A percentile compares a stretch with the other conserved stretches of the same genome.
Evolutionary conservation across 306 rosid genomes (phyloP).

Genomic region (Purshia tridentata): DNA sequence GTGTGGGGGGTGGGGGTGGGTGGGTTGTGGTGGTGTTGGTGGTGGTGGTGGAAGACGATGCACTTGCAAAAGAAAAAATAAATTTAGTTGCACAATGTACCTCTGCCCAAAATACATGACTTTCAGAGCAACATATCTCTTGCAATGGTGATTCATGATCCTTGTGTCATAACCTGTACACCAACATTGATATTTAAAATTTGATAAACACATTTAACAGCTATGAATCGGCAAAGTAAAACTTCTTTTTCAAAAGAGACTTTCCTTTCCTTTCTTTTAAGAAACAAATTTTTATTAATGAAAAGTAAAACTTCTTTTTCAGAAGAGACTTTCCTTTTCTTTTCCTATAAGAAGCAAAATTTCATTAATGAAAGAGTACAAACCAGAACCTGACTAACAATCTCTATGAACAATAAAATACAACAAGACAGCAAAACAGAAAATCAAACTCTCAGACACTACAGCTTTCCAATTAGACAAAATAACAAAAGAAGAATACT

Average conservation of each 20-base stretch:
- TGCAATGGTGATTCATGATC: constrained; percentile 46
- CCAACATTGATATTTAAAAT: not conserved
- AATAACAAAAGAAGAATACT: too few relatives aligned
- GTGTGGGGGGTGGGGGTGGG: too few relatives aligned
- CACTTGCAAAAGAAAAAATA: not conserved
- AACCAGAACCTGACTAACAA: too few relatives aligned
- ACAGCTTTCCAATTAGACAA: not conserved
- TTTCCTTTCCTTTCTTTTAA: too few relatives aligned
- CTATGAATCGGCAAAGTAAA: not conserved
- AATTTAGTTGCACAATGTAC: constrained; percentile 35
- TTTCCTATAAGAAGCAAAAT: too few relatives aligned
- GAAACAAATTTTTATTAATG: too few relatives aligned
- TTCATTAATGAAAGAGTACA: too few relatives aligned
- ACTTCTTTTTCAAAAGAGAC: not conserved
- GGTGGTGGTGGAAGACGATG: not conserved
- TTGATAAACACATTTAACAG: not conserved
- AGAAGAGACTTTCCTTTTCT: not conserved
- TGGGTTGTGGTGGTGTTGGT: too few relatives aligned
- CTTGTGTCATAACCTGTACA: constrained; percentile 50
- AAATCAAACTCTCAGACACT: not conserved
- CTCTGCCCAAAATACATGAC: constrained; percentile 88
- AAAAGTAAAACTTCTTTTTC: not conserved
- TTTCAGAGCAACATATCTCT: constrained; percentile 85
- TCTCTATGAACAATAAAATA: too few relatives aligned
- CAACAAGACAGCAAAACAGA: too few relatives aligned